Evolutionary conservation across 805 yeast genomes (phyloP).

Genomic region (Priceomyces carsonii): DNA sequence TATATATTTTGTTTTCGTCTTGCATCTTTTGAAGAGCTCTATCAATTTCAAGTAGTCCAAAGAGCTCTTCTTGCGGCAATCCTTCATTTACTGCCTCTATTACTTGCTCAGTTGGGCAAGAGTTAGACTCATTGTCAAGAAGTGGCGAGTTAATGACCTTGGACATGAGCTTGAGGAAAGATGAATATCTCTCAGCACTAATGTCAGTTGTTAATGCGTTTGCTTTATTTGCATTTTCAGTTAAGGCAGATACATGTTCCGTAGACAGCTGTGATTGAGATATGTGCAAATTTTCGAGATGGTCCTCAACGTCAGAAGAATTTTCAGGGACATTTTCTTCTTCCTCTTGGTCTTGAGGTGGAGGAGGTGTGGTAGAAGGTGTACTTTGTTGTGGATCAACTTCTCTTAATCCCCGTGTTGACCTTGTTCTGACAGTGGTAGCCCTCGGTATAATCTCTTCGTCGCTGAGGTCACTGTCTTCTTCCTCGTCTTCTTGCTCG

Average conservation of each 20-base stretch:
- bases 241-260: constrained; percentile 15
- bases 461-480: constrained; percentile 28
- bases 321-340: constrained; percentile 5
- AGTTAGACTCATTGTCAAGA: constrained; percentile 30
- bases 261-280: constrained; percentile 17
- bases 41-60: constrained; percentile 27
- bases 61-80: constrained; percentile 41
- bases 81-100: constrained; percentile 32
- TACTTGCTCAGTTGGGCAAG: constrained; percentile 34
- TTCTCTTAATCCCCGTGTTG: constrained; percentile 11
- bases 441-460: constrained; percentile 18
- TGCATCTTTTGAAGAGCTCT: constrained; percentile 35
- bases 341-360: constrained; percentile 1
- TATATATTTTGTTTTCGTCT: constrained; percentile 35
- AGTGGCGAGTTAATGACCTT: constrained; percentile 31
- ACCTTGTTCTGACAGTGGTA: constrained; percentile 18
- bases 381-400: constrained; percentile 10
- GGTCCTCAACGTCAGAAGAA: constrained; percentile 20
- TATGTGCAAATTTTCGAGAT: constrained; percentile 30
- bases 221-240: constrained; percentile 18
- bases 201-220: constrained; percentile 21
- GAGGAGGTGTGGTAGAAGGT: constrained; percentile 10
- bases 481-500: constrained; percentile 31
- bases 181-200: constrained; percentile 32
- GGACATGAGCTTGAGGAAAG: constrained; percentile 32